These are phyloP conservation scores for Nidula microcarpa DNA, from an alignment of 768 basidiomycete genomes.

Conservation along the genomic window DNA sequence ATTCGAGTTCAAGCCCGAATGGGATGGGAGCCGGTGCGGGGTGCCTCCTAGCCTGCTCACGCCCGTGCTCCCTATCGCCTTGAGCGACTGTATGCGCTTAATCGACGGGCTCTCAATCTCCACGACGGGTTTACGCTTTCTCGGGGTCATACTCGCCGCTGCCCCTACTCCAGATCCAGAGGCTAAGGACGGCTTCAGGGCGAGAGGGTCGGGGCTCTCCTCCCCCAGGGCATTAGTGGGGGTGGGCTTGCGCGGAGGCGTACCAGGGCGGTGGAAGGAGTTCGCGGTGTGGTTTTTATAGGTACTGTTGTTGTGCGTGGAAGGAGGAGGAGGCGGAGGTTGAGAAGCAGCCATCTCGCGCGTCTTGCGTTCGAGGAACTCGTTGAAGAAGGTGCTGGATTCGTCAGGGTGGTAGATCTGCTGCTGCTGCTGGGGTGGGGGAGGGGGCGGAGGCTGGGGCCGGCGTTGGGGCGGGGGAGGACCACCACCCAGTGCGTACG, in stretches of 20 bases:
- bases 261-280: background rate
- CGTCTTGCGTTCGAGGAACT: slow-evolving; percentile 58
- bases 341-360: slow-evolving; percentile 30
- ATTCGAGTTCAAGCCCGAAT: no score
- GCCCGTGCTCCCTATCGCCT: background rate
- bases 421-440: slow-evolving; percentile 12
- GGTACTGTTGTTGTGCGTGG: slow-evolving; percentile 3
- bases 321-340: slow-evolving; percentile 12
- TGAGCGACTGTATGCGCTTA: slow-evolving; percentile 50
- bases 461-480: slow-evolving; percentile 2
- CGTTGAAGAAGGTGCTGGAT: slow-evolving; percentile 61
- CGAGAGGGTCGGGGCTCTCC: slow-evolving; percentile 58
- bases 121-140: slow-evolving; percentile 66
- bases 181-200: slow-evolving; percentile 16
- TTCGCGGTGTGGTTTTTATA: slow-evolving; percentile 15
- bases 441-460: slow-evolving; percentile 7
- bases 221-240: slow-evolving; percentile 18
- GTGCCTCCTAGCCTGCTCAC: no score
- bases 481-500: slow-evolving; percentile 60
- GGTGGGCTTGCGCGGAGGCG: slow-evolving; percentile 1
- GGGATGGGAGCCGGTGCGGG: no score
- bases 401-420: slow-evolving; percentile 50
- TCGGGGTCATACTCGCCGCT: slow-evolving; percentile 45
- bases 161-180: slow-evolving; percentile 19
- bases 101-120: slow-evolving; percentile 57